Percentiles rank a stretch among this genome's conserved stretches.
Conservation (phyloP, 140 eudicot genomes). For the Anethum foeniculum region DNA sequence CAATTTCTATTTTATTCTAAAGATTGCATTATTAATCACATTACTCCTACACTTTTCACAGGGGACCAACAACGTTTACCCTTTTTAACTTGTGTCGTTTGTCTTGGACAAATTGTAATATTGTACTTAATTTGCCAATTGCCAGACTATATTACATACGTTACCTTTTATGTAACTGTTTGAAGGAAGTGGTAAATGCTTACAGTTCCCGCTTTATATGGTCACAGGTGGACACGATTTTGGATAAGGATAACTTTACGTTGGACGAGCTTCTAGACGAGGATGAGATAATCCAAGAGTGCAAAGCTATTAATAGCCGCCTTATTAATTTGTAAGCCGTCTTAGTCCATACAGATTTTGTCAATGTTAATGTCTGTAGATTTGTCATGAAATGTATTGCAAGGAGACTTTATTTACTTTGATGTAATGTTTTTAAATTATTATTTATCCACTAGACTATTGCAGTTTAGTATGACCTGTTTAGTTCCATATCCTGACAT, state of each 20-base stretch:
- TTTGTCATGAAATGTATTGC: neutral
- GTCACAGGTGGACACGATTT: slow-evolving; percentile 77
- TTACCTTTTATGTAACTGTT: neutral
- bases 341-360: slow-evolving; percentile 2
- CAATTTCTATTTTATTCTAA: too few relatives aligned
- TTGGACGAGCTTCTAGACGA: slow-evolving; percentile 91
- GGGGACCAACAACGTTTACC: neutral
- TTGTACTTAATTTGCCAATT: neutral
- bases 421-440: neutral
- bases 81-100: neutral
- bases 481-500: neutral
- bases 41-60: neutral
- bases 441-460: neutral
- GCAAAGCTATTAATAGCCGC: slow-evolving; percentile 89
- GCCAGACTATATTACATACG: neutral
- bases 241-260: slow-evolving; percentile 78
- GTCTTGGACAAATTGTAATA: neutral
- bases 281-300: slow-evolving; percentile 91
- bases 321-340: slow-evolving; percentile 61
- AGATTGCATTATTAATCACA: neutral
- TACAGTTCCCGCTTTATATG: neutral
- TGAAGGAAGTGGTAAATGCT: neutral
- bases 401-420: neutral
- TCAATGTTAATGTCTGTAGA: neutral
- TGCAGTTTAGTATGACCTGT: neutral